phyloP scores from a whole-genome alignment of 371 early-diverging fungal species.

The Choanephora cucurbitarum region DNA sequence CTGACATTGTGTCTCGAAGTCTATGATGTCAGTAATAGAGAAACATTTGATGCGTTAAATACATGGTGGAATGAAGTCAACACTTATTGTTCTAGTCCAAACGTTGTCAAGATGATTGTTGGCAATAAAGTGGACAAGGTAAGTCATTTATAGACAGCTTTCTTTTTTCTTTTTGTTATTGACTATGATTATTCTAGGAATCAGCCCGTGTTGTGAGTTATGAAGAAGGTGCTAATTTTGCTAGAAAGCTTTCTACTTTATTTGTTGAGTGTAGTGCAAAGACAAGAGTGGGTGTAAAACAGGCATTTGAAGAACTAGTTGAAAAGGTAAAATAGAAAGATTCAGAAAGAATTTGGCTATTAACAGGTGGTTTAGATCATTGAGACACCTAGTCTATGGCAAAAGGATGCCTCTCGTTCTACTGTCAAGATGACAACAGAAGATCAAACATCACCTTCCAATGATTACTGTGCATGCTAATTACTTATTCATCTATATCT shows the following conservation, averaged over 20 bases:
- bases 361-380: constrained; percentile 51
- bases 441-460: constrained; percentile 1
- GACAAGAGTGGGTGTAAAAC: constrained; percentile 24
- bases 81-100: constrained; percentile 84
- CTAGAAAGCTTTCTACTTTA: constrained; percentile 81
- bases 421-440: constrained; percentile 18
- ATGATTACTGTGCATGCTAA: constrained; percentile 21
- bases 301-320: constrained; percentile 15
- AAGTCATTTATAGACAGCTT: too few relatives aligned
- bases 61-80: constrained; percentile 95
- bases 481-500: neutral
- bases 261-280: constrained; percentile 94
- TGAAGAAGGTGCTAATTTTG: constrained; percentile 89
- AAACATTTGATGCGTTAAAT: constrained; percentile 90
- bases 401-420: constrained; percentile 53
- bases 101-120: constrained; percentile 95
- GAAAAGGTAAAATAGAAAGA: constrained; percentile 23
- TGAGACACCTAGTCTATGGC: constrained; percentile 80
- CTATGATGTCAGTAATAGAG: constrained; percentile 94
- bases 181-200: constrained; percentile 43
- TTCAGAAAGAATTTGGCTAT: neutral
- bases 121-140: constrained; percentile 98
- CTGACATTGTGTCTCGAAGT: too few relatives aligned
- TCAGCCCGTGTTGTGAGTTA: constrained; percentile 78
- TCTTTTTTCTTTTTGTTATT: too few relatives aligned